These are phyloP conservation scores for Paracorniculantispora psalliotae DNA, from an alignment of 2,329 filamentous ascomycete genomes.

Conservation along the genomic window DNA sequence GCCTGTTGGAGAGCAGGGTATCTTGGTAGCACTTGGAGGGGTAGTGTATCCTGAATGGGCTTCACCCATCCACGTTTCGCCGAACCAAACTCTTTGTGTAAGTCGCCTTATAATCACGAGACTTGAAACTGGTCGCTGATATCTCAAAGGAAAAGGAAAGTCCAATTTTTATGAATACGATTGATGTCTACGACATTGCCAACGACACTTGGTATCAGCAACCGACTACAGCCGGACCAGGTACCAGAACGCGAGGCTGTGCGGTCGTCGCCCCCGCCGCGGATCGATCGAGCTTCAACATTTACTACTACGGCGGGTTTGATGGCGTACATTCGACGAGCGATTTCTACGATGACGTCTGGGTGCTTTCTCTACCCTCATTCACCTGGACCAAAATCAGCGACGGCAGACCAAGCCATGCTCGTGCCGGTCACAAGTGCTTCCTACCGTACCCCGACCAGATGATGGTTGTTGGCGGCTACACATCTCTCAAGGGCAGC, in stretches of 20 bases:
- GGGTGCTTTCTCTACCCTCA: conserved; percentile 73
- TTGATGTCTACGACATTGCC: conserved; percentile 75
- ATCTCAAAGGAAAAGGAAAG: conserved; percentile 54
- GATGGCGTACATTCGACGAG: conserved; percentile 40
- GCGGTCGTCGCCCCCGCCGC: conserved; percentile 67
- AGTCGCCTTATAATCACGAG: conserved; percentile 14
- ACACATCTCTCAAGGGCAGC: conserved; percentile 30
- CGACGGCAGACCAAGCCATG: conserved; percentile 45
- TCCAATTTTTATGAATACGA: conserved; percentile 63
- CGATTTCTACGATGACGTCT: conserved; percentile 61
- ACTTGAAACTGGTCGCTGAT: background rate
- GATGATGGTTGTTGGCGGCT: conserved; percentile 74
- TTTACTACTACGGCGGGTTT: conserved; percentile 82
- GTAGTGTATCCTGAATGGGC: conserved; percentile 57
- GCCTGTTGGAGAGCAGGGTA: conserved; percentile 69
- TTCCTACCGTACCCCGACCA: conserved; percentile 72
- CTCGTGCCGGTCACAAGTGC: conserved; percentile 69
- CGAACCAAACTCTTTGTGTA: conserved; percentile 29
- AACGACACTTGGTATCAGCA: conserved; percentile 64
- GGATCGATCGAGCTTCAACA: conserved; percentile 70
- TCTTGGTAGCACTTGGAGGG: conserved; percentile 73
- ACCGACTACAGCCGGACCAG: conserved; percentile 54
- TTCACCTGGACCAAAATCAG: conserved; percentile 68
- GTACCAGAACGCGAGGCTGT: conserved; percentile 61
- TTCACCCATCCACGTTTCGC: conserved; percentile 20